Evolutionary conservation across 1,139 yeast genomes (phyloP), one percentile per base, ranked within the genome.

Genomic region (Suhomyces wounanorum): DNA sequence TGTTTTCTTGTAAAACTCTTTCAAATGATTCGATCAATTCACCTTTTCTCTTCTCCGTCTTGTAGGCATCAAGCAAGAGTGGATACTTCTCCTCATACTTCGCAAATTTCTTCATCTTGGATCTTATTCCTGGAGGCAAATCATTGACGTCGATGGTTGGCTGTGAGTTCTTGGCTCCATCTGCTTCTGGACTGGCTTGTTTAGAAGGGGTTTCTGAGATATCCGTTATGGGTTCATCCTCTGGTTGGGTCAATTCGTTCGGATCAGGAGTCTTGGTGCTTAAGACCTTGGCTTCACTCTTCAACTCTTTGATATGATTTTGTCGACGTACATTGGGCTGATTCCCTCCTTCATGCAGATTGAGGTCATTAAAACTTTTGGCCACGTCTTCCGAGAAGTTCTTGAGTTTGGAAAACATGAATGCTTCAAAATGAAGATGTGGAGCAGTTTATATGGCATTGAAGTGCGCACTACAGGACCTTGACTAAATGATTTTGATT

Each of bases 71-170:
- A 45, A 90, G 77, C 14, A 92, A 73, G 18, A 84, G 69, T 0
- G 97, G 98, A 64, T 91, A 92, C 63, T 89, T 89, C 51, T 87
- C 88, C 66, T 94, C 98, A 66, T 91, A 94, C 65, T 90, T 91
- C 52, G 81, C 84, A 64, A 89, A 89, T 71, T 89, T 91, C 55
- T 81, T 79, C 68, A 92, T 70, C 60, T 87, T 87, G 13, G 84
- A 72, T 57, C 80, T 78, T 28, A 88, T 67, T 9, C 78, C 79
- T 6, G 77, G 77, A 0, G 91, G 83, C 33, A 85, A 66, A 2
- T 77, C 72, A 9, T 70, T 70, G 37, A 71, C 57, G 47, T 74
- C 72, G 10, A 40, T 37, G 13, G 45, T 33, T 14, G 36, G 16
- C 16, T 18, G 28, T 5, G 40, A 5, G 1, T 31, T 30, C 8